These are phyloP conservation scores for Pythium sukuiense DNA, from an alignment of 352 stramenopile genomes.

Conservation along the genomic window DNA sequence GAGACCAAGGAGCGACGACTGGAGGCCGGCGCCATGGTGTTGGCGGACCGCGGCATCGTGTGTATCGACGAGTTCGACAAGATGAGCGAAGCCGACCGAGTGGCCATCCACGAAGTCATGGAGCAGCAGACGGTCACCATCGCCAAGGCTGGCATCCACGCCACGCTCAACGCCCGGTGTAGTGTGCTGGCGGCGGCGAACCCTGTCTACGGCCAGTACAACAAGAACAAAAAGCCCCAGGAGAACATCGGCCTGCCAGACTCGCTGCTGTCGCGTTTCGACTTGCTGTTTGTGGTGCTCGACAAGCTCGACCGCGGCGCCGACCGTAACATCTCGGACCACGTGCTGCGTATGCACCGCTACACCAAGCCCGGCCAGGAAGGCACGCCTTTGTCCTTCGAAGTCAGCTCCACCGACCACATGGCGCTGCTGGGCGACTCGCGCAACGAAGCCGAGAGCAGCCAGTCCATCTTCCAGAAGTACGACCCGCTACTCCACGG, in stretches of 20 bases:
- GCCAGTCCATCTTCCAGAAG: slow-evolving; percentile 90
- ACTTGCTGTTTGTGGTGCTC: slow-evolving; percentile 99
- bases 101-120: slow-evolving; percentile 99
- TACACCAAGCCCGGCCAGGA: slow-evolving; percentile 90
- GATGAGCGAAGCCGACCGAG: slow-evolving; percentile 97
- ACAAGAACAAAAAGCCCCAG: slow-evolving; percentile 96
- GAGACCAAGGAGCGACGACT: slow-evolving; percentile 92
- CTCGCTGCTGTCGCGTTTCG: slow-evolving; percentile 99
- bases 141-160: slow-evolving; percentile 99
- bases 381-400: slow-evolving; percentile 88
- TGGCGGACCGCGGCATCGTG: slow-evolving; percentile 98
- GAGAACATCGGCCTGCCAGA: slow-evolving; percentile 99
- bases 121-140: slow-evolving; percentile 99
- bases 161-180: slow-evolving; percentile 98
- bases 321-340: slow-evolving; percentile 95
- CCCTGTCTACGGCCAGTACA: slow-evolving; percentile 99
- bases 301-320: slow-evolving; percentile 96
- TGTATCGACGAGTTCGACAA: slow-evolving; percentile 99
- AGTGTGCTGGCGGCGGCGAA: slow-evolving; percentile 99
- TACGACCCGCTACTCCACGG: slow-evolving; percentile 89
- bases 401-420: slow-evolving; percentile 79
- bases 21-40: slow-evolving; percentile 99
- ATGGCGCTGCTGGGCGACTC: slow-evolving; percentile 67
- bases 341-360: slow-evolving; percentile 97
- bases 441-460: slow-evolving; percentile 59